Evolutionary conservation across 306 rosid genomes (phyloP), one percentile per base, ranked within the genome.

Genomic region (Cucurbita maxima): DNA sequence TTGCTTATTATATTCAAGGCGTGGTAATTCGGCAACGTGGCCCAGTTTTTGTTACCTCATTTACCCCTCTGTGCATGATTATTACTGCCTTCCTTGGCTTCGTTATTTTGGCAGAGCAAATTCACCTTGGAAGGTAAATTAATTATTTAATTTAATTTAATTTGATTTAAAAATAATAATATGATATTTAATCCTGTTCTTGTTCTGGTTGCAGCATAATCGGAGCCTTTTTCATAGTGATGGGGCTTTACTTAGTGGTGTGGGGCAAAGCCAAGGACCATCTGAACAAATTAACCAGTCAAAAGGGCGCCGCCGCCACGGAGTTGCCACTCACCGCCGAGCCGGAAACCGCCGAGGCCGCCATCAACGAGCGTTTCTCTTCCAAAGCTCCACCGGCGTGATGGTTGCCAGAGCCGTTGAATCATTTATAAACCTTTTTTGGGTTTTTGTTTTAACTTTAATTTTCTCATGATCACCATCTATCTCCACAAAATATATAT

Each of bases 211-310:
- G 15, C 86, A 93, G 98, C 62, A 60, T 94, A 51, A 69, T 94
- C 48, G 99, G 99, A 71, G 96, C 99, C 3, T 56, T 94, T 75
- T 40, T 94, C 20, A 94, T 94, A 58, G 97, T 94, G 19, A 52
- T 64, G 10, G 99, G 99, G 16, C 95, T 94, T 43, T 94, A 94
- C 89, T 87, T 90, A 5, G 95, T 91, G 74, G 99, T 94, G 36
- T 94, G 99, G 99, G 99, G 95, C 0, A 91, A 94, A 82, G 88
- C 92, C 87, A 94, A 85, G 81, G 99, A 94, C 56, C 79, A 71
- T 14, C 8, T 14, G 10, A 74, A 30, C 72, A 51, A 70, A 71
- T 6, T 12, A 3, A 14, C 62, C 5, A 51, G 51, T 73, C 84
- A 75, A 64, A 86, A 86, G 79, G 77, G 48, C 3, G 82, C 47